Evolutionary conservation across 768 basidiomycete species (phyloP), one percentile per base, ranked within the genome.

Genomic region (Termitomyces sp.): DNA sequence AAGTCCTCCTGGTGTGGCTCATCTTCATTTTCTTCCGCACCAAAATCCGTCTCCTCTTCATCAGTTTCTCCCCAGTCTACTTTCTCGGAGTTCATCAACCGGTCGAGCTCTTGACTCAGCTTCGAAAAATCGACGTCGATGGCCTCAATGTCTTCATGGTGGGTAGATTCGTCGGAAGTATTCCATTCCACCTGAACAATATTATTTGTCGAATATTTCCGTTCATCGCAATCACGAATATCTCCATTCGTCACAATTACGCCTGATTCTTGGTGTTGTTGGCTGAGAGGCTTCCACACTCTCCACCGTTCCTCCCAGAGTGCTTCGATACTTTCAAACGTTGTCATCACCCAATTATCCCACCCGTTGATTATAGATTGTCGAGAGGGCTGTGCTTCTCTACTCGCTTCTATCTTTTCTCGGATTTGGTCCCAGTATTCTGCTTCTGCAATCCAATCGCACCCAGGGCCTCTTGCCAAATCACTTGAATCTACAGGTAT

Each of bases 291-390:
- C 66, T 70, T 82, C 87, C 88, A 88, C 10, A 74, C 75, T 67
- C 73, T 84, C 69, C 78, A 81, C 54, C 77, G 63, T 36, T 79
- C 72, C 45, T 89, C 86, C 94, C 94, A 97, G 10, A 95, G 78
- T 1, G 86, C 89, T 72, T 95, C 90, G 26, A 91, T 78, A 63
- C 94, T 95, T 72, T 97, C 89, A 66, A 97, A 98, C 0, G 89
- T 84, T 7, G 93, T 89, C 86, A 91, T 89, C 30, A 91, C 83
- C 79, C 82, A 87, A 60, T 75, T 75, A 65, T 89, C 86, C 92
- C 91, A 94, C 18, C 71, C 67, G 52, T 68, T 54, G 16, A 67
- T 30, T 61, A 64, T 30, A 58, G 56, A 44, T 24, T 51, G 56
- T 8, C 52, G 50, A 40, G 49, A 44, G 33, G 49, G 44, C 18